These are phyloP conservation scores for Hysterangium stoloniferum DNA, from an alignment of 768 basidiomycete species.

Conservation along the genomic window DNA sequence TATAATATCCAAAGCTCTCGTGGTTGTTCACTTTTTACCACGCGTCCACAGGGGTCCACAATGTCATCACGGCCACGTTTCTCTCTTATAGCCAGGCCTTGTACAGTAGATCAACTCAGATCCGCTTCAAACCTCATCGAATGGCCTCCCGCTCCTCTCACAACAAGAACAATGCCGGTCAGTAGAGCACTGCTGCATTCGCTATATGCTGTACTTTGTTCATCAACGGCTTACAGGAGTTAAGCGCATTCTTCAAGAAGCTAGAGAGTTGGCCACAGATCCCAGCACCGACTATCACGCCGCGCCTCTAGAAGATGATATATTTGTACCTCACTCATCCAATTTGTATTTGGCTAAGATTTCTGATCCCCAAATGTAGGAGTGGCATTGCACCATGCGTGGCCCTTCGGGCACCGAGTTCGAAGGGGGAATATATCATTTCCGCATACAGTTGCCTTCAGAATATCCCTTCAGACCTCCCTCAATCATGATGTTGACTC, in stretches of 20 bases:
- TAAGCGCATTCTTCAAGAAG: slow-evolving; percentile 97
- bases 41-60: too few species aligned
- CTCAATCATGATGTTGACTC: slow-evolving; percentile 92
- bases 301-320: slow-evolving; percentile 75
- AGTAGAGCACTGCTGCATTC: slow-evolving; percentile 16
- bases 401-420: slow-evolving; percentile 86
- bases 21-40: too few species aligned
- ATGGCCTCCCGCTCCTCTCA: slow-evolving; percentile 35
- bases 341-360: slow-evolving; percentile 7
- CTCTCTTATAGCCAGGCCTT: too few species aligned
- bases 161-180: slow-evolving; percentile 89
- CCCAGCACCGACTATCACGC: slow-evolving; percentile 83
- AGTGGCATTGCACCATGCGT: slow-evolving; percentile 98
- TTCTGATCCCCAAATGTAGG: slow-evolving; percentile 29
- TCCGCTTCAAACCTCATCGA: neutral
- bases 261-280: slow-evolving; percentile 78
- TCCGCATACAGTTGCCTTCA: slow-evolving; percentile 81
- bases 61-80: too few species aligned
- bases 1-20: too few species aligned
- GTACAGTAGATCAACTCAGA: neutral
- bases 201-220: neutral
- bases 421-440: slow-evolving; percentile 93
- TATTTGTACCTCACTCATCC: slow-evolving; percentile 55
- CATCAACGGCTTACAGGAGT: slow-evolving; percentile 46
- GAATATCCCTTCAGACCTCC: slow-evolving; percentile 97